Evolutionary conservation across 2,329 filamentous ascomycete species (phyloP).

Genomic region (Trematosphaeria pertusa): DNA sequence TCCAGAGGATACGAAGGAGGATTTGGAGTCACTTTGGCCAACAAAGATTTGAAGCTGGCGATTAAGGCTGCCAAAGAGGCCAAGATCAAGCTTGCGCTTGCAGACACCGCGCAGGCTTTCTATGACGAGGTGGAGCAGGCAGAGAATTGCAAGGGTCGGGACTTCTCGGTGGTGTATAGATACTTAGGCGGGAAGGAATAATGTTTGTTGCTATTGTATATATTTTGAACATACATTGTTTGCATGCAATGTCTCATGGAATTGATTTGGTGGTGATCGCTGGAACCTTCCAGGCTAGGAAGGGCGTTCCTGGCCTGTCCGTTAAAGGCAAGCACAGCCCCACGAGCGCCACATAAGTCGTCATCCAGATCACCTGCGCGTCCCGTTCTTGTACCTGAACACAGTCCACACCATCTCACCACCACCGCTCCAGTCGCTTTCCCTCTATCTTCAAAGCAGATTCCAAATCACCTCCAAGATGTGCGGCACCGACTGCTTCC

Average conservation of each 20-base stretch:
- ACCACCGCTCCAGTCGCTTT: background rate
- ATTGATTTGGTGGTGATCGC: too few relatives aligned
- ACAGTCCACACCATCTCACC: background rate
- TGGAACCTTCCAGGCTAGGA: too few relatives aligned
- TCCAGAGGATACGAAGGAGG: conserved; percentile 70
- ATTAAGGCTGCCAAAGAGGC: conserved; percentile 55
- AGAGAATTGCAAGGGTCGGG: conserved; percentile 55
- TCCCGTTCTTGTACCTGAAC: background rate
- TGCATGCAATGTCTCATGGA: too few relatives aligned
- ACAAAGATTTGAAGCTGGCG: conserved; percentile 59
- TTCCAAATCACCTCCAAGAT: conserved; percentile 54
- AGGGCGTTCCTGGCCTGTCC: too few relatives aligned
- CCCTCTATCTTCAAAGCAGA: background rate
- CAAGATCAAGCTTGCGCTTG: conserved; percentile 54
- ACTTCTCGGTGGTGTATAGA: conserved; percentile 60
- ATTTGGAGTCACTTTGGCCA: conserved; percentile 58
- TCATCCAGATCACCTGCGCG: background rate
- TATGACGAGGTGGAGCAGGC: conserved; percentile 55
- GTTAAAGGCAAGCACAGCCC: background rate
- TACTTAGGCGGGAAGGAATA: conserved; percentile 57
- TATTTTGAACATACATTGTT: too few relatives aligned
- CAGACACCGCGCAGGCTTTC: conserved; percentile 52
- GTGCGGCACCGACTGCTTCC: conserved; percentile 67
- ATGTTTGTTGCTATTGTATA: too few relatives aligned
- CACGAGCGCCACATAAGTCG: background rate